Conservation (phyloP, 495 filamentous ascomycete genomes). For the Tuber umbilicatum region DNA sequence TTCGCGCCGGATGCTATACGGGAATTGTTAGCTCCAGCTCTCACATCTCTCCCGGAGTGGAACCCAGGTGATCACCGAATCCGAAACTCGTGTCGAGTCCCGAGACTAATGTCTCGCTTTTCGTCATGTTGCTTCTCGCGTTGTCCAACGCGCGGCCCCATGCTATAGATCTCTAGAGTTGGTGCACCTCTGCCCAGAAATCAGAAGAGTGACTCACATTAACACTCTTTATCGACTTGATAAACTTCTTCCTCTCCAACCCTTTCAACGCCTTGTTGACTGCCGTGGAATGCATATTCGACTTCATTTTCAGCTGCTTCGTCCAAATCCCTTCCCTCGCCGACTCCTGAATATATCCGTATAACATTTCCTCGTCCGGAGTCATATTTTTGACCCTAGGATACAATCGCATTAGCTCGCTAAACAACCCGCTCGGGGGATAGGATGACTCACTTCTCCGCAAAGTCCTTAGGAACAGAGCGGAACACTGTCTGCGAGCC, state of each 20-base stretch:
- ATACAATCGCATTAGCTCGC: slow-evolving; percentile 5
- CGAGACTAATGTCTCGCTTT: slow-evolving; percentile 31
- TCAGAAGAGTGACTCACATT: slow-evolving; percentile 36
- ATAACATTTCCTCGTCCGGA: slow-evolving; percentile 70
- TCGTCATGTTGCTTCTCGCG: not conserved
- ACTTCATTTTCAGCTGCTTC: slow-evolving; percentile 63
- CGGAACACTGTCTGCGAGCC: slow-evolving; percentile 37
- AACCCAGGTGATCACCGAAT: slow-evolving; percentile 21
- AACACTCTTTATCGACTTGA: slow-evolving; percentile 56
- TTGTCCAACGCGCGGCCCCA: not conserved
- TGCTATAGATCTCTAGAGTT: not conserved
- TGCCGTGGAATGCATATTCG: slow-evolving; percentile 70
- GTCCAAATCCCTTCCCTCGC: slow-evolving; percentile 82
- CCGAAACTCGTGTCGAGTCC: slow-evolving; percentile 27
- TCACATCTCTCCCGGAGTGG: not conserved
- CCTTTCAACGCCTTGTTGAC: slow-evolving; percentile 69
- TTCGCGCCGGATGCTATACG: slow-evolving; percentile 54
- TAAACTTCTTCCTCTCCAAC: slow-evolving; percentile 58
- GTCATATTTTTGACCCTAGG: slow-evolving; percentile 41
- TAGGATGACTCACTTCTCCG: slow-evolving; percentile 30
- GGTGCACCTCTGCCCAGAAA: not conserved
- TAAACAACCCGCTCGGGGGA: too few relatives aligned
- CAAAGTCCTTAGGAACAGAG: slow-evolving; percentile 34
- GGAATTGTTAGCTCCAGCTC: slow-evolving; percentile 11
- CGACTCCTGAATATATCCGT: slow-evolving; percentile 74